These are phyloP conservation scores for Fusarium nematophilum DNA, from an alignment of 2,329 filamentous ascomycete species.

Conservation along the genomic window DNA sequence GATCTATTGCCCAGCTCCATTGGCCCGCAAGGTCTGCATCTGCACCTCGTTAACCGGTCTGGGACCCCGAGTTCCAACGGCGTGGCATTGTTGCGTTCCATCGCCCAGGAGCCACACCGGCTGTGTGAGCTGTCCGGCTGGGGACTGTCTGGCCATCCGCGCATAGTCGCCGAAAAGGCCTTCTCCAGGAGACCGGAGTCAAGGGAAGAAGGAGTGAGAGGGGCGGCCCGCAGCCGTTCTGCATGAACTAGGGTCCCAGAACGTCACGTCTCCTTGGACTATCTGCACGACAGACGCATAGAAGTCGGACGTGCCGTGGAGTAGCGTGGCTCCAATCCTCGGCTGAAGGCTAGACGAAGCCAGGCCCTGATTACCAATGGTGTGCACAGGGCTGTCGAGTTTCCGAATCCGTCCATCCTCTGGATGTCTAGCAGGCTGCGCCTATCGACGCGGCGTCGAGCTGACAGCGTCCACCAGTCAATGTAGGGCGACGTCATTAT, in stretches of 20 bases:
- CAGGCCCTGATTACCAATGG: slow-evolving; percentile 9
- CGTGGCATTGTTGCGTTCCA: not conserved
- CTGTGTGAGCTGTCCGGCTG: not conserved
- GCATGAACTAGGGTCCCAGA: slow-evolving; percentile 25
- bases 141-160: slow-evolving; percentile 1
- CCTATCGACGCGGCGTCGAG: slow-evolving; percentile 14
- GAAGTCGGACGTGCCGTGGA: slow-evolving; percentile 10
- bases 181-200: slow-evolving; percentile 18
- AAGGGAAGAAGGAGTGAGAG: slow-evolving; percentile 16
- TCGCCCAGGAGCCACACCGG: slow-evolving; percentile 1
- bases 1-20: slow-evolving; percentile 15
- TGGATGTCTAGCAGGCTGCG: slow-evolving; percentile 13
- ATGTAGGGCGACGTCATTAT: slow-evolving; percentile 34
- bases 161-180: not conserved
- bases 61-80: slow-evolving; percentile 1
- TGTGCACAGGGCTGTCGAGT: slow-evolving; percentile 1
- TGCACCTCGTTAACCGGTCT: slow-evolving; percentile 14
- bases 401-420: not conserved
- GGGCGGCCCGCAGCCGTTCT: slow-evolving; percentile 22
- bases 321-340: slow-evolving; percentile 26
- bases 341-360: not conserved
- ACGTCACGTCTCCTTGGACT: not conserved
- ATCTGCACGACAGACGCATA: not conserved
- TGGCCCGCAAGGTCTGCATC: slow-evolving; percentile 26
- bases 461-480: slow-evolving; percentile 10